These are phyloP conservation scores for Taphrina betulina DNA, from an alignment of 1,139 yeast species.

Conservation along the genomic window DNA sequence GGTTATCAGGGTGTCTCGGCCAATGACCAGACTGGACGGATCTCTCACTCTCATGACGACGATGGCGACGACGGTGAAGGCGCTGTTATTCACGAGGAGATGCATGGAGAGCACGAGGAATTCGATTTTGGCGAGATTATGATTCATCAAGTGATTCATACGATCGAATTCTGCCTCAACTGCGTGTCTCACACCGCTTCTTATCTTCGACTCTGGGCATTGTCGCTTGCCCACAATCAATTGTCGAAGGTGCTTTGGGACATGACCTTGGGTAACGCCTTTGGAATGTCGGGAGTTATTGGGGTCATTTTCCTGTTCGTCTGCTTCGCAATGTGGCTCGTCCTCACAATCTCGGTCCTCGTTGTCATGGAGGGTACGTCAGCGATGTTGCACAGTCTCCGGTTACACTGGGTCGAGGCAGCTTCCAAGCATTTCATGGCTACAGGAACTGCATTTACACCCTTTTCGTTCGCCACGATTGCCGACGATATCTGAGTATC, in stretches of 20 bases:
- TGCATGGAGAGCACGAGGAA: slow-evolving; percentile 49
- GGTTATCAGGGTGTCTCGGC: slow-evolving; percentile 42
- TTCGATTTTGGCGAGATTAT: slow-evolving; percentile 87
- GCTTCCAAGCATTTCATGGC: slow-evolving; percentile 98
- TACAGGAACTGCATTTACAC: slow-evolving; percentile 85
- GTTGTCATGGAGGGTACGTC: slow-evolving; percentile 98
- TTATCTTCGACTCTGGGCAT: slow-evolving; percentile 92
- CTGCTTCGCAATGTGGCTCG: slow-evolving; percentile 92
- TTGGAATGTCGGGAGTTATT: slow-evolving; percentile 64
- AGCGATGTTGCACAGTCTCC: slow-evolving; percentile 95
- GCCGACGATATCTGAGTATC: slow-evolving; percentile 10
- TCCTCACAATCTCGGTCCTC: slow-evolving; percentile 80
- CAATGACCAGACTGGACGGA: slow-evolving; percentile 38
- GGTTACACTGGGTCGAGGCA: slow-evolving; percentile 98
- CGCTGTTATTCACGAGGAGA: slow-evolving; percentile 40
- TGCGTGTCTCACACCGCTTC: slow-evolving; percentile 99
- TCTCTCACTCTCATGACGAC: slow-evolving; percentile 40
- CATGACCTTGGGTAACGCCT: slow-evolving; percentile 87
- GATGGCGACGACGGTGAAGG: slow-evolving; percentile 42
- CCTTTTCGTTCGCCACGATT: slow-evolving; percentile 58
- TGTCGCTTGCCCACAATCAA: slow-evolving; percentile 96
- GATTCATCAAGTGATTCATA: slow-evolving; percentile 97
- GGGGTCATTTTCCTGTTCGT: slow-evolving; percentile 75
- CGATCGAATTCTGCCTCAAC: slow-evolving; percentile 95
- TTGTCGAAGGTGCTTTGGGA: slow-evolving; percentile 91